A percentile compares a stretch with the other conserved stretches of the same genome.
Evolutionary conservation across 129 eudicot genomes (phyloP).

Genomic region (Flaveria sonorensis): DNA sequence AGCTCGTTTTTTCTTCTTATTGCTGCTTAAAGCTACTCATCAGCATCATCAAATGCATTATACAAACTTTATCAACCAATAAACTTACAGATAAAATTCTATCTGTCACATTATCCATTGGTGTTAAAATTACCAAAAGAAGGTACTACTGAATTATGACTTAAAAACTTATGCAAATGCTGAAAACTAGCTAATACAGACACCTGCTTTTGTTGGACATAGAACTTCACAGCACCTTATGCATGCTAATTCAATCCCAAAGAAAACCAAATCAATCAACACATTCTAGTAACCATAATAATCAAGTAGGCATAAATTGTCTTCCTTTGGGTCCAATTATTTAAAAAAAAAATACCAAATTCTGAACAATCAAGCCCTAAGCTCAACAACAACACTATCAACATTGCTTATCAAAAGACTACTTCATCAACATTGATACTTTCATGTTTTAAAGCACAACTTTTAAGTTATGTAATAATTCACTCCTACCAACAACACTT

Average conservation of each 20-base stretch:
- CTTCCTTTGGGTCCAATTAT: background rate
- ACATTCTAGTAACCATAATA: background rate
- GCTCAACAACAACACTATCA: slow-evolving; percentile 1
- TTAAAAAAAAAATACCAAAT: background rate
- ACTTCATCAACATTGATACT: background rate
- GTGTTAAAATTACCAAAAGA: background rate
- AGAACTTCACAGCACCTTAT: background rate
- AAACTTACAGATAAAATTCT: background rate
- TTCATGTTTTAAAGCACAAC: background rate
- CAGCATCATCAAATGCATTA: slow-evolving; percentile 9
- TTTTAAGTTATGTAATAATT: background rate
- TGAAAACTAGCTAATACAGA: background rate
- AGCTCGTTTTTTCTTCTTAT: slow-evolving; percentile 78
- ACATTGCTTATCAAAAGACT: slow-evolving; percentile 5
- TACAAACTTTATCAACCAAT: slow-evolving; percentile 2
- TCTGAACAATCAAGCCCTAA: slow-evolving; percentile 19
- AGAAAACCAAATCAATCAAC: background rate
- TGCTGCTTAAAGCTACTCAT: slow-evolving; percentile 42
- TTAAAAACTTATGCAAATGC: background rate
- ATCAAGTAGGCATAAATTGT: background rate
- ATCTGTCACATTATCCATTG: background rate
- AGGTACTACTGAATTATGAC: background rate
- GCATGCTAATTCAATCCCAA: background rate
- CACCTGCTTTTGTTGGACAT: background rate
- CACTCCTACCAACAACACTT: slow-evolving; percentile 7